Percentiles rank a stretch among this genome's conserved stretches.
Evolutionary conservation across 768 basidiomycete species (phyloP).

Genomic region (Trametes punicea): DNA sequence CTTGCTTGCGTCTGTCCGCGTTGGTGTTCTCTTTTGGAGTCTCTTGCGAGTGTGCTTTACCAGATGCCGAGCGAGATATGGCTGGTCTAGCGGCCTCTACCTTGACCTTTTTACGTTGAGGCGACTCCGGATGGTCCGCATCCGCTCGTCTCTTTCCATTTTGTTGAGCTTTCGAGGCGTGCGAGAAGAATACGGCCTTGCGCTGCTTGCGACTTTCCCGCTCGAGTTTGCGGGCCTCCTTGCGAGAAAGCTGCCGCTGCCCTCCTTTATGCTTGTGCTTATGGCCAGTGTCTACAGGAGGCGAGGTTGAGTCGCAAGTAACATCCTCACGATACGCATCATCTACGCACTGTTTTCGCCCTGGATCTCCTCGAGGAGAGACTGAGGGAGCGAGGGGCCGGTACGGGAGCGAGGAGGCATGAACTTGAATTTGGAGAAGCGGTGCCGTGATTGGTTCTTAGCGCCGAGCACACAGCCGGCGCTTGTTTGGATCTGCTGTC

Average conservation of each 20-base stretch:
- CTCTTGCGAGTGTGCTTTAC: not conserved
- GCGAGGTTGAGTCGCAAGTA: not conserved
- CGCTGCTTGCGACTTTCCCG: constrained; percentile 57
- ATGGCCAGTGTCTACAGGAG: constrained; percentile 7
- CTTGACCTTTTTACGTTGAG: constrained; percentile 49
- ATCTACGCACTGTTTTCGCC: constrained; percentile 9
- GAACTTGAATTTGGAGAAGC: constrained; percentile 20
- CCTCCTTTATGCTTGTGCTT: constrained; percentile 19
- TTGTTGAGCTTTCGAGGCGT: not conserved
- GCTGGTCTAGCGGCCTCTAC: constrained; percentile 19
- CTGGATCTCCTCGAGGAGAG: constrained; percentile 29
- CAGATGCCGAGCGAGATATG: not conserved
- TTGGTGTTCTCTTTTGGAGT: not conserved
- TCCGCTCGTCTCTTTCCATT: constrained; percentile 40
- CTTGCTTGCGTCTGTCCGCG: not conserved
- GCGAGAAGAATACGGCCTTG: constrained; percentile 54
- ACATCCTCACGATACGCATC: not conserved
- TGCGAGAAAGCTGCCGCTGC: constrained; percentile 40
- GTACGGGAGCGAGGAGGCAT: constrained; percentile 22
- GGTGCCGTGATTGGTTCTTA: constrained; percentile 1
- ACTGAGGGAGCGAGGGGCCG: constrained; percentile 27
- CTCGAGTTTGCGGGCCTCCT: constrained; percentile 62
- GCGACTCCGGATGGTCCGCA: constrained; percentile 43
- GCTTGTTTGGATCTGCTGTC: constrained; percentile 6
- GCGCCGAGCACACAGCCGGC: not conserved